Evolutionary conservation across 257 asterid genomes (phyloP).

Genomic region (Oldenlandia corymbosa): DNA sequence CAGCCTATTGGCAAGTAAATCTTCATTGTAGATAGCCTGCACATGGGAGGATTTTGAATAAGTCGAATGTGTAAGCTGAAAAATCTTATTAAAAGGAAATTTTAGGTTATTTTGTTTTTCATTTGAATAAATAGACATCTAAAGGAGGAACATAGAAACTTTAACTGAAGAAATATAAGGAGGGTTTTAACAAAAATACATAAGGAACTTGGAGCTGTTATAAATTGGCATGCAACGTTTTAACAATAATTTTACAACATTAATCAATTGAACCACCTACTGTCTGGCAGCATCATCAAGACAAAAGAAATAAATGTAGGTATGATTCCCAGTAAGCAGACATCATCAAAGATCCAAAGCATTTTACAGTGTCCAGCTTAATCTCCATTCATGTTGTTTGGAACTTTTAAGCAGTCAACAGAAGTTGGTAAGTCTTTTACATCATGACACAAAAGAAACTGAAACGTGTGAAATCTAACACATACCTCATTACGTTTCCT

Average conservation of each 20-base stretch:
- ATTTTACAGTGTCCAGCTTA: background rate
- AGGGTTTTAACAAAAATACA: too few relatives aligned
- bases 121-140: background rate
- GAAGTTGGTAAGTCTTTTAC: background rate
- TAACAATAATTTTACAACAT: background rate
- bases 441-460: background rate
- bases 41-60: background rate
- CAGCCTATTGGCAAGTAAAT: background rate
- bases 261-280: background rate
- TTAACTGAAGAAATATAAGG: too few relatives aligned
- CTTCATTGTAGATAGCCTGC: constrained; percentile 12
- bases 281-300: background rate
- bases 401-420: background rate
- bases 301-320: background rate
- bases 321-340: background rate
- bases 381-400: too few relatives aligned
- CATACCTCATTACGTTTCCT: constrained; percentile 14
- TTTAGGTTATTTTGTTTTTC: background rate
- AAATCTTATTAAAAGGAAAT: background rate
- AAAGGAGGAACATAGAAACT: background rate
- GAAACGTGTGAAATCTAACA: background rate
- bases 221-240: background rate
- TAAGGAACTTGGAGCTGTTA: too few relatives aligned
- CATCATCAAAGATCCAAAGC: background rate
- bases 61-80: background rate